Percentiles rank a stretch among this genome's conserved stretches.
These are phyloP conservation scores for Entomortierella parvispora DNA, from an alignment of 192 early-diverging fungal species.

Conservation along the genomic window DNA sequence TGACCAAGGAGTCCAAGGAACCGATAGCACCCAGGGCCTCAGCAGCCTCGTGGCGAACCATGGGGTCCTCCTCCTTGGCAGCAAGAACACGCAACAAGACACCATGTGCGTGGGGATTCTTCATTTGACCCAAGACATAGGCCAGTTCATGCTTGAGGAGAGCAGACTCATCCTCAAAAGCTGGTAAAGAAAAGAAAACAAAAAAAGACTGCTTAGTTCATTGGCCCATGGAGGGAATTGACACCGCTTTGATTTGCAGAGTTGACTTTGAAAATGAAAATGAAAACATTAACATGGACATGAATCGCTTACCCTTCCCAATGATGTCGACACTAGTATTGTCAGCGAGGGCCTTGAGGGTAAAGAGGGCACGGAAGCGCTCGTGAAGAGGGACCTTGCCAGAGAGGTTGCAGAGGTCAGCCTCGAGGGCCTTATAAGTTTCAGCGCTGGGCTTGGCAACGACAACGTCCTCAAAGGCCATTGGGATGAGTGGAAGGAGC, in stretches of 20 bases:
- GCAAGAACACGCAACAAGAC: conserved; percentile 75
- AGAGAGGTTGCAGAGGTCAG: conserved; percentile 66
- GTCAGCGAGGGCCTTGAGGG: conserved; percentile 84
- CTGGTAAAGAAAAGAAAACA: conserved; percentile 29
- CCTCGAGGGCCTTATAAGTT: conserved; percentile 70
- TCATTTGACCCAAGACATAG: conserved; percentile 97
- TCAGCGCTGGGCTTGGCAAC: conserved; percentile 30
- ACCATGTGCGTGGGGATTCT: conserved; percentile 79
- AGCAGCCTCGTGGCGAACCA: conserved; percentile 98
- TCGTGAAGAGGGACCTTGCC: conserved; percentile 77
- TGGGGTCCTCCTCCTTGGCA: conserved; percentile 78
- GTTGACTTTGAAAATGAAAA: not conserved
- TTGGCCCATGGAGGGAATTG: not conserved
- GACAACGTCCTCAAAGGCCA: conserved; percentile 48
- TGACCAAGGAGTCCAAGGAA: conserved; percentile 67
- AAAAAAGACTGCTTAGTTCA: not conserved
- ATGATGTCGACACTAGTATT: conserved; percentile 84
- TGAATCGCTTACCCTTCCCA: conserved; percentile 70
- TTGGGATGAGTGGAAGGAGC: conserved; percentile 2
- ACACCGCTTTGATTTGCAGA: not conserved
- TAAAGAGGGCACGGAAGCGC: conserved; percentile 94
- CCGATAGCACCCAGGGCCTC: conserved; percentile 97
- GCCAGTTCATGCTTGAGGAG: conserved; percentile 96
- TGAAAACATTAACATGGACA: not conserved
- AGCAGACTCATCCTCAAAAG: conserved; percentile 83